Percentiles rank a stretch among this genome's conserved stretches.
phyloP scores from a whole-genome alignment of 805 yeast genomes.

The Starmerella ratchasimensis region DNA sequence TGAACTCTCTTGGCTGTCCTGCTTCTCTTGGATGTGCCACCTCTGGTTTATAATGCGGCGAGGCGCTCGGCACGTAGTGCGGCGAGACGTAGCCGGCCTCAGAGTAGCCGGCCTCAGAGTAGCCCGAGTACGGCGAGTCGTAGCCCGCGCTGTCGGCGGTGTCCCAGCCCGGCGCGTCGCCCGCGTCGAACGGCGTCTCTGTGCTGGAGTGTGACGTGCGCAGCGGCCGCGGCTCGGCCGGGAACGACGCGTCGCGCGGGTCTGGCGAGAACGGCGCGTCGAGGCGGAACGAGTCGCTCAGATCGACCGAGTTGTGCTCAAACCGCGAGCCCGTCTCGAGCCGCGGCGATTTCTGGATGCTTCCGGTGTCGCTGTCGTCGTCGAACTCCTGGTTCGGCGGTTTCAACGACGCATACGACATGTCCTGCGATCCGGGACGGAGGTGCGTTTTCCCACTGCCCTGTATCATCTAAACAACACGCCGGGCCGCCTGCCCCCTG shows the following conservation, averaged over 20 bases:
- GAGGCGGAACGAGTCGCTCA: neutral
- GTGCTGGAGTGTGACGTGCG: neutral
- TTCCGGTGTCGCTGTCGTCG: constrained; percentile 13
- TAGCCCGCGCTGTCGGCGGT: too few relatives aligned
- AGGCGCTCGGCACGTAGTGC: neutral
- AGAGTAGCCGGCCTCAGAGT: neutral
- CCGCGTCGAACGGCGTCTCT: neutral
- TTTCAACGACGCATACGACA: neutral
- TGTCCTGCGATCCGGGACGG: too few relatives aligned
- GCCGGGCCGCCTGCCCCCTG: too few relatives aligned
- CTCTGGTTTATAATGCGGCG: neutral
- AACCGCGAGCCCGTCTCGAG: constrained; percentile 13
- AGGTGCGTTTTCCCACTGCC: too few relatives aligned
- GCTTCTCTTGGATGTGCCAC: neutral
- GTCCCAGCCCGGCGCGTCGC: too few relatives aligned
- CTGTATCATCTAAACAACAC: too few relatives aligned
- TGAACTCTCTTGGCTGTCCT: neutral
- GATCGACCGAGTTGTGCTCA: neutral
- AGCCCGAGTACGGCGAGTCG: neutral
- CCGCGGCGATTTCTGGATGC: constrained; percentile 18
- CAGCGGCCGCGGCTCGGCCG: neutral
- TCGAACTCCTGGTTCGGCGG: neutral
- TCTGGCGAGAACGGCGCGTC: neutral
- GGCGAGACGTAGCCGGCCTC: neutral
- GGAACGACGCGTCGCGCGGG: constrained; percentile 2